Evolutionary conservation across 1,139 yeast genomes (phyloP), one percentile per base, ranked within the genome.

Genomic region (Taphrina sp.): DNA sequence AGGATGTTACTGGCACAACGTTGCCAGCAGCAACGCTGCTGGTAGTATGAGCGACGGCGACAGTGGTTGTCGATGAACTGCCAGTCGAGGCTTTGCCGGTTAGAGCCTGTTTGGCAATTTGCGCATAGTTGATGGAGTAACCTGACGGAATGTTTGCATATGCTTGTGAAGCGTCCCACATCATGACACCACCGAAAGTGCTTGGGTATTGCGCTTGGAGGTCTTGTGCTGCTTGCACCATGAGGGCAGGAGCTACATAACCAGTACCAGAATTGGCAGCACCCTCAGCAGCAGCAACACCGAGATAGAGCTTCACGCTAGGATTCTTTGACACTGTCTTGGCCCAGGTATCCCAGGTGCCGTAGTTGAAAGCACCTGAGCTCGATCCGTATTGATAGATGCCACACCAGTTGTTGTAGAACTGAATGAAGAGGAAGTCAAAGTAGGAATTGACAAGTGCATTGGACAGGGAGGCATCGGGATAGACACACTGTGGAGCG

Each of bases 401-500:
- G 5, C 70, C 65, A 72, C 97, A 90, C 69, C 84, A 81, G 72
- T 90, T 90, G 77, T 90, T 90, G 77, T 90, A 90, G 74, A 90
- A 90, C 74, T 90, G 97, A 64, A 90, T 79, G 66, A 86, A 88
- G 1, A 92, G 92, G 70, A 84, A 88, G 71, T 90, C 97, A 61
- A 90, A 73, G 42, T 79, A 75, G 19, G 85, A 80, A 35, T 77
- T 71, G 22, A 74, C 73, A 63, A 90, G 70, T 35, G 85, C 72
- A 56, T 81, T 79, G 60, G 95, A 95, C 42, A 85, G 81, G 42
- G 85, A 80, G 5, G 83, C 88, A 72, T 90, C 97, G 19, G 96
- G 97, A 68, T 82, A 86, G 17, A 83, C 85, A 74, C 97, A 90
- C 74, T 90, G 97, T 24, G 97, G 97, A 61, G 97, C 95, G 61